These are phyloP conservation scores for Naganishia albida DNA, from an alignment of 1,284 basidiomycete species.

Conservation along the genomic window DNA sequence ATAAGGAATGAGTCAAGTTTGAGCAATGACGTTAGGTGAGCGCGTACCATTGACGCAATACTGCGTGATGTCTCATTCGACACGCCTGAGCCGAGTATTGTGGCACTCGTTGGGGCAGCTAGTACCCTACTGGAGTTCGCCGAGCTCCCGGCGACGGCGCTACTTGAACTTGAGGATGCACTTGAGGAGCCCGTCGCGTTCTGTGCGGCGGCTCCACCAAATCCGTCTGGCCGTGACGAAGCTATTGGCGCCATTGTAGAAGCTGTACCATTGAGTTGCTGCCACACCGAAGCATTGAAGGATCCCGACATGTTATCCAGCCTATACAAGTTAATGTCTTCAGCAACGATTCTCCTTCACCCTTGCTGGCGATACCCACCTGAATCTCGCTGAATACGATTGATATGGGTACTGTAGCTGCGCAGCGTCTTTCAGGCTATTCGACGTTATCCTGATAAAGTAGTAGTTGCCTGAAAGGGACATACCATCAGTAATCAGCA, in stretches of 20 bases:
- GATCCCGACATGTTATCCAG: slow-evolving; percentile 49
- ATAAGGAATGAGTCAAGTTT: too few species aligned
- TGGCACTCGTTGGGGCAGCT: not conserved
- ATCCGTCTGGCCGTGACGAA: too few species aligned
- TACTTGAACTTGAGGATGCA: not conserved
- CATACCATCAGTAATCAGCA: not conserved
- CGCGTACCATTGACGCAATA: not conserved
- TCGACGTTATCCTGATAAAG: slow-evolving; percentile 65
- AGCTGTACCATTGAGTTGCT: slow-evolving; percentile 38
- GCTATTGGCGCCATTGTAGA: slow-evolving; percentile 8
- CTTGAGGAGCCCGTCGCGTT: not conserved
- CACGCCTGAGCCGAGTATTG: not conserved
- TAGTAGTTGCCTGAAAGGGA: slow-evolving; percentile 44
- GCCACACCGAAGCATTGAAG: slow-evolving; percentile 47
- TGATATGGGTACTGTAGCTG: slow-evolving; percentile 62
- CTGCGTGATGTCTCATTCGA: not conserved
- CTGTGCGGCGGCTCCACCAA: too few species aligned
- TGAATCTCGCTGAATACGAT: slow-evolving; percentile 79
- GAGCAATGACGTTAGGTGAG: too few species aligned
- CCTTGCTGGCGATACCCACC: slow-evolving; percentile 34
- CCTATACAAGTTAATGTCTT: slow-evolving; percentile 26
- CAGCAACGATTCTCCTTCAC: not conserved
- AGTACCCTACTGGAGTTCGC: not conserved
- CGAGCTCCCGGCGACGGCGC: not conserved
- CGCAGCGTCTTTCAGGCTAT: slow-evolving; percentile 57